Base-by-base conservation (phyloP, 2,329 filamentous ascomycete species). In the Lizonia empirigonia region DNA sequence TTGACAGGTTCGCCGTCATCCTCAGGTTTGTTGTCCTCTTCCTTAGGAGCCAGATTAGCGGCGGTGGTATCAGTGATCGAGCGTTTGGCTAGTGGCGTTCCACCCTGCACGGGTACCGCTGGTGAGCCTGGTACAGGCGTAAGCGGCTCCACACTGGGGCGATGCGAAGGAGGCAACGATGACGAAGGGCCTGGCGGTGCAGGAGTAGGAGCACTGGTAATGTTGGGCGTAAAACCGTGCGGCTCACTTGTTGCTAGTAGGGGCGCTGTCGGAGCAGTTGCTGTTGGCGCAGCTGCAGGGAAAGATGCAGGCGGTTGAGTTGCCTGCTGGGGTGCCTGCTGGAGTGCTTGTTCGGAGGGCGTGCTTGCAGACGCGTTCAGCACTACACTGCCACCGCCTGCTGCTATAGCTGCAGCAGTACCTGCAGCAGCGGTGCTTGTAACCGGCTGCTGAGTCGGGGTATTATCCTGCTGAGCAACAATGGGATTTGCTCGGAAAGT, bases 81-180 rank as follows among this genome's bases (percentile, higher is more conserved):
- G 9, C 56, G 59, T 19, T 60, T 63, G 12, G 60, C 7, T 15
- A 53, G 30, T 7, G 61, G 60, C 4, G 67, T 61, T 7, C 62
- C 60, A n/a, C 54, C 65, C 32, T 62, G 63, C n/a, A n/a, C n/a
- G n/a, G n/a, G n/a, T 7, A 68, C 53, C 5, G 68, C 66, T 26
- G 69, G 69, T 8, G 68, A 71, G 7, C 69, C 68, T 19, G 69
- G 68, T 3, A 71, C 64, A 3, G 70, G 70, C 3, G 70, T 73
- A 2, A 73, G 60, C 2, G 70, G 70, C 54, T 73, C 70, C 2
- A 73, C 69, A 36, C 68, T 73, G 3, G 70, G 70, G 12, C 70
- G 55, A 33, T 64, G 62, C 16, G 63, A 56, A 24, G 64, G 39
- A 1, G 58, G 52, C 23, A 59, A 45, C 12, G 53, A 46, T 4